A percentile compares a stretch with the other conserved stretches of the same genome.
phyloP scores from a whole-genome alignment of 257 asterid species.

The Echites panduratus region DNA sequence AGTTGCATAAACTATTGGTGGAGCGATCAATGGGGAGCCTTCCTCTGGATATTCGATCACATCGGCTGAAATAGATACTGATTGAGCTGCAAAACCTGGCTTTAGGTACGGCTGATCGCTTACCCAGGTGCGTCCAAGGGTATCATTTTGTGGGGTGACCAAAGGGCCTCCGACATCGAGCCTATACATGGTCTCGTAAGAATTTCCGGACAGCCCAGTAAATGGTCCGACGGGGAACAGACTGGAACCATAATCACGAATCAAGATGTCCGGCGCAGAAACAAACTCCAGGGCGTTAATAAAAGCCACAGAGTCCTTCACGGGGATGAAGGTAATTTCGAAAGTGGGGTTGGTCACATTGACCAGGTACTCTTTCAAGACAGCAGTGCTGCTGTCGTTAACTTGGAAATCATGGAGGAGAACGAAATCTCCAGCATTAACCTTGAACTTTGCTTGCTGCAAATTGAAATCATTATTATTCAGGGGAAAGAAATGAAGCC shows the following conservation, averaged over 20 bases:
- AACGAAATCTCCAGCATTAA: conserved; percentile 32
- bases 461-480: conserved; percentile 32
- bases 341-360: conserved; percentile 48
- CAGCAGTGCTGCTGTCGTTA: conserved; percentile 12
- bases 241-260: conserved; percentile 31
- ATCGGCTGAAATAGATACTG: conserved; percentile 38
- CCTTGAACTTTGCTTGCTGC: conserved; percentile 37
- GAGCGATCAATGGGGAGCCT: conserved; percentile 75
- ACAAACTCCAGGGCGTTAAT: conserved; percentile 54
- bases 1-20: conserved; percentile 68
- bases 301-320: conserved; percentile 33
- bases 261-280: conserved; percentile 47
- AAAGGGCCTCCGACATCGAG: conserved; percentile 49
- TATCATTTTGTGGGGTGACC: conserved; percentile 30
- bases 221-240: conserved; percentile 40
- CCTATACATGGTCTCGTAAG: conserved; percentile 37
- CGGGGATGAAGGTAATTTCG: conserved; percentile 35
- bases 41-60: conserved; percentile 61
- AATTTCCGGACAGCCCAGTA: conserved; percentile 29
- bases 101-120: conserved; percentile 52
- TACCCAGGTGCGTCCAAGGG: conserved; percentile 41
- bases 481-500: conserved; percentile 59
- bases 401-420: conserved; percentile 38
- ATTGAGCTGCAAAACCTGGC: conserved; percentile 34
- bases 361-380: conserved; percentile 37